Evolutionary conservation across 2,329 filamentous ascomycete genomes (phyloP), one percentile per base, ranked within the genome.

Genomic region (Colletotrichum shisoi): DNA sequence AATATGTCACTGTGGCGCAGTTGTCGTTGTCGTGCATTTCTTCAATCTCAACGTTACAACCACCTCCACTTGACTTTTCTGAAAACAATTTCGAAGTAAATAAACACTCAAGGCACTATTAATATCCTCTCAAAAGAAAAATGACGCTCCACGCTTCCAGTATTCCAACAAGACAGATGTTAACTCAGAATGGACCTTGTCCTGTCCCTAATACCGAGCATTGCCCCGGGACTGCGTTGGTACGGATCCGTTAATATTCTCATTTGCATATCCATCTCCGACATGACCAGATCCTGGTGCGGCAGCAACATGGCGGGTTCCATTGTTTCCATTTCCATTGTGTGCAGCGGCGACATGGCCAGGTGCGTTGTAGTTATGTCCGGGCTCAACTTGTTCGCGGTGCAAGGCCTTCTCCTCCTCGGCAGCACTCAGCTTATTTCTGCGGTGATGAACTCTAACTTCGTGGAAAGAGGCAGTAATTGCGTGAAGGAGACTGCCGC

Each of bases 391-490:
- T 9, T 21, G n/a, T 3, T 4, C 45, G 6, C 17, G 46, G 13
- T 56, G 5, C 8, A 45, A 21, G 2, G 54, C 40, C 40, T 57
- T 57, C 60, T 62, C 44, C 44, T 59, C 54, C 15, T 53, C 53
- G 3, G n/a, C 54, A 3, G 24, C 21, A 19, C 21, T 9, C 8
- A 44, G 48, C 17, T 65, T 57, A 21, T 54, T 37, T 39, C 49
- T 54, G 13, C 56, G 37, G n/a, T n/a, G 37, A 12, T 48, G 44
- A 1, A 65, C 67, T 24, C 49, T 62, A 4, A 73, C 72, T 67
- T 79, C 76, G 65, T 81, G 77, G 73, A 80, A 81, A 1, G 76
- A 70, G 39, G 79, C 79, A 8, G 79, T 81, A 56, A 80, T 67
- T 13, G 78, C 77, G 66, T 82, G 79, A 6, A 82, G 75, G 19